Base-by-base conservation (phyloP, 768 basidiomycete species). In the Tylopilus vinaceipallidus region DNA sequence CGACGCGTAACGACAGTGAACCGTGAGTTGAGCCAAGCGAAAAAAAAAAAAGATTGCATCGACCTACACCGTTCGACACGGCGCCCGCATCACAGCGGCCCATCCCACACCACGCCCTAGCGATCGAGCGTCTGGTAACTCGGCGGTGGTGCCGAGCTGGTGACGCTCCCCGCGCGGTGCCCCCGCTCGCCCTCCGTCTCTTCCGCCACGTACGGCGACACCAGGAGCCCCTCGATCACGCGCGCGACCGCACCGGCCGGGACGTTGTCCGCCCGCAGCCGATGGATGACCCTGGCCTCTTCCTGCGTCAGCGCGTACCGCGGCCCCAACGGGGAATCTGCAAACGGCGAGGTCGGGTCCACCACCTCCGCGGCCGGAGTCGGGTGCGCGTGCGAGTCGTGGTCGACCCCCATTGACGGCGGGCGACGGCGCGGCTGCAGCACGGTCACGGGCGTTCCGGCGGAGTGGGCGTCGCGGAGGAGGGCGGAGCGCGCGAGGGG, bases 61-160 rank as follows among this genome's bases (percentile, higher is more conserved):
- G n/a, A n/a, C n/a, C n/a, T n/a, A n/a, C n/a, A n/a, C n/a, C n/a
- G n/a, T n/a, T n/a, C n/a, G n/a, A n/a, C n/a, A n/a, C n/a, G n/a
- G n/a, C n/a, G n/a, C n/a, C n/a, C n/a, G n/a, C n/a, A n/a, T n/a
- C n/a, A n/a, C n/a, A n/a, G n/a, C n/a, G n/a, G n/a, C n/a, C n/a
- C n/a, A n/a, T n/a, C n/a, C n/a, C n/a, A n/a, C n/a, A n/a, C n/a
- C n/a, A n/a, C n/a, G n/a, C n/a, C 10, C 19, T 42, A 50, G 32
- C n/a, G 33, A 14, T 26, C 40, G n/a, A 33, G 53, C 4, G 53
- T 52, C 34, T 53, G 55, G 29, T 63, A 62, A 27, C 61, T 62
- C 6, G 61, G 60, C 3, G 57, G 61, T 2, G 50, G 60, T 16
- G 41, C 29, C 19, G 22, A 29, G 16, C 61, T 53, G 4, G 12